Percentiles rank a stretch among this genome's conserved stretches.
Evolutionary conservation across 306 rosid species (phyloP).

Genomic region (Cicer bijugum): DNA sequence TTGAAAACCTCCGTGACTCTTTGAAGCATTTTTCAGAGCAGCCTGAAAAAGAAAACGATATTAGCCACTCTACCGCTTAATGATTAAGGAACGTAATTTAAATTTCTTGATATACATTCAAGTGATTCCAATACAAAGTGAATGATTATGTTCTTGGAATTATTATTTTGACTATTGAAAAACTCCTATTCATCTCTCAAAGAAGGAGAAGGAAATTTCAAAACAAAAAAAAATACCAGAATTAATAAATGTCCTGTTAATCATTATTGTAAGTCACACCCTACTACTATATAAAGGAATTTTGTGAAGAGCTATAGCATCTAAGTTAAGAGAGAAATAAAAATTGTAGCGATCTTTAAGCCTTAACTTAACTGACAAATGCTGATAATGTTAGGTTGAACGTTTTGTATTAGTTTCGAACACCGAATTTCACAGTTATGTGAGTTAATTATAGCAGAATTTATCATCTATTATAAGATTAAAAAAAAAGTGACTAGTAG

Average conservation of each 20-base stretch:
- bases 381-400: too few species aligned
- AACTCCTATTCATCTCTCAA: neutral
- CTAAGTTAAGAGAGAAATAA: neutral
- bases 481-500: neutral
- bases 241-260: neutral
- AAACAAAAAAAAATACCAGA: neutral
- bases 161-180: neutral
- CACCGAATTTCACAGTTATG: too few species aligned
- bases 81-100: neutral
- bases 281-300: neutral
- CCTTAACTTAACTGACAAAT: too few species aligned
- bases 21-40: slow-evolving; percentile 69
- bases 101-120: neutral
- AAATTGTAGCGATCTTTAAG: neutral
- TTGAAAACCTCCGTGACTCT: slow-evolving; percentile 54
- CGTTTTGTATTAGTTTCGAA: too few species aligned
- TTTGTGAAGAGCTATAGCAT: neutral
- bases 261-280: neutral
- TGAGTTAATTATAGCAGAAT: too few species aligned
- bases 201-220: neutral
- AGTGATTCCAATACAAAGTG: neutral
- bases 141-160: neutral
- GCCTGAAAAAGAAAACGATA: slow-evolving; percentile 59
- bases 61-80: slow-evolving; percentile 25
- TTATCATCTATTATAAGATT: too few species aligned